phyloP scores from a whole-genome alignment of 1,284 basidiomycete genomes.

The Gomphus sp. region DNA sequence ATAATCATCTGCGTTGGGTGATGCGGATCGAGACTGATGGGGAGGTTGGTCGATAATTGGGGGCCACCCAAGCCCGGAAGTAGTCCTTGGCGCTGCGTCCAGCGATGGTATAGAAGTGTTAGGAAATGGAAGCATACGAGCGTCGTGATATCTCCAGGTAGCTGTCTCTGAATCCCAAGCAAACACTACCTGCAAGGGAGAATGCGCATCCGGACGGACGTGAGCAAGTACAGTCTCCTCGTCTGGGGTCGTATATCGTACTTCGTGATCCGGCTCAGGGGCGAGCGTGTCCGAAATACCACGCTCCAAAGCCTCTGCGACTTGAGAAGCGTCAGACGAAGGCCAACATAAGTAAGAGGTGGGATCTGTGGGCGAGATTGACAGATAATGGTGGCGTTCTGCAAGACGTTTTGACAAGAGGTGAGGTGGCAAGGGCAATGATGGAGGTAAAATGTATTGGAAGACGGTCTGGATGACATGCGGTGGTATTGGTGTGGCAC shows the following conservation, averaged over 20 bases:
- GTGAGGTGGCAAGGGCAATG: slow-evolving; percentile 43
- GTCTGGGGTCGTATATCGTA: slow-evolving; percentile 6
- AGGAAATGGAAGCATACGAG: slow-evolving; percentile 65
- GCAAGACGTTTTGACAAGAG: slow-evolving; percentile 50
- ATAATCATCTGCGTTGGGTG: slow-evolving; percentile 14
- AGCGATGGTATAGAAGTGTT: slow-evolving; percentile 33
- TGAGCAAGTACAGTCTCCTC: slow-evolving; percentile 4
- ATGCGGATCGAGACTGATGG: neutral
- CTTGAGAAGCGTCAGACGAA: slow-evolving; percentile 28
- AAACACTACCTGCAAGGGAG: slow-evolving; percentile 48
- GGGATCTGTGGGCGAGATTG: slow-evolving; percentile 35
- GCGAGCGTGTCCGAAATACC: neutral
- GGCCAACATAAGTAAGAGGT: slow-evolving; percentile 63
- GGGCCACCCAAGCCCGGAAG: neutral
- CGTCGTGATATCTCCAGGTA: slow-evolving; percentile 64
- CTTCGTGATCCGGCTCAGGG: slow-evolving; percentile 1
- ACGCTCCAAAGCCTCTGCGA: slow-evolving; percentile 36
- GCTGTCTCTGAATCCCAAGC: slow-evolving; percentile 43
- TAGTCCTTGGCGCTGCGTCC: slow-evolving; percentile 22
- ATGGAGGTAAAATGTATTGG: slow-evolving; percentile 46
- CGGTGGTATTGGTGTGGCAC: slow-evolving; percentile 27
- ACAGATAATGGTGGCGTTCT: slow-evolving; percentile 59
- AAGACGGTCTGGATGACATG: slow-evolving; percentile 39
- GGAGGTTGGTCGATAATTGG: neutral
- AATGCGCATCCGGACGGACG: slow-evolving; percentile 1